phyloP scores from a whole-genome alignment of 1,284 basidiomycete genomes.

The Rhodotorula sp. region DNA sequence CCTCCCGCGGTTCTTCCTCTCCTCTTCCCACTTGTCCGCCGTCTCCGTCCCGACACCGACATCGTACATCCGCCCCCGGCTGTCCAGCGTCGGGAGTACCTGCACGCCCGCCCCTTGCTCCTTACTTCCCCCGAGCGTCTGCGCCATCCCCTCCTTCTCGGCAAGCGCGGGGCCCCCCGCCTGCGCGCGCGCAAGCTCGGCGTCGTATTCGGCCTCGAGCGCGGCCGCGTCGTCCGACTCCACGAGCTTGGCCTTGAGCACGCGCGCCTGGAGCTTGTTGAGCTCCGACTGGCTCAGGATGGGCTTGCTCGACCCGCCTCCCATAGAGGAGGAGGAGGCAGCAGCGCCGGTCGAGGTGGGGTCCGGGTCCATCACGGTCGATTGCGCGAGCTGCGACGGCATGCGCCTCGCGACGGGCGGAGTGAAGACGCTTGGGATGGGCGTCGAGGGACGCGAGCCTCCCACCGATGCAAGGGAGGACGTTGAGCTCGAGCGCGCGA shows the following conservation, averaged over 20 bases:
- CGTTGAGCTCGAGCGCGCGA: slow-evolving; percentile 22
- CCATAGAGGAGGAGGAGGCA: neutral
- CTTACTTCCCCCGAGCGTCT: slow-evolving; percentile 27
- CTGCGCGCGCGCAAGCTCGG: slow-evolving; percentile 58
- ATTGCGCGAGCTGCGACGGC: slow-evolving; percentile 36
- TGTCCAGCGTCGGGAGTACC: slow-evolving; percentile 88
- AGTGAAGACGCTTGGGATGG: slow-evolving; percentile 85
- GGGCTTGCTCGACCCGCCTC: slow-evolving; percentile 32
- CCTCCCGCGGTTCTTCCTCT: slow-evolving; percentile 64
- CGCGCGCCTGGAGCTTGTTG: slow-evolving; percentile 90
- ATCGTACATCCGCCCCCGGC: slow-evolving; percentile 82
- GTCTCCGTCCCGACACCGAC: slow-evolving; percentile 66
- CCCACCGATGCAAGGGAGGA: slow-evolving; percentile 11
- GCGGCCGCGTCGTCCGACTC: slow-evolving; percentile 64
- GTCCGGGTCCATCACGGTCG: slow-evolving; percentile 35
- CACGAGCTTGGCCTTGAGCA: slow-evolving; percentile 86
- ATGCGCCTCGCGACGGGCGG: slow-evolving; percentile 58
- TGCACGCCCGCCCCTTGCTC: slow-evolving; percentile 61
- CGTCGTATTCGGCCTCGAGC: slow-evolving; percentile 82
- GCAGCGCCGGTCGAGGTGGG: slow-evolving; percentile 25
- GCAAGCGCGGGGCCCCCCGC: slow-evolving; percentile 18
- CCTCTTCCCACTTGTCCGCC: slow-evolving; percentile 55
- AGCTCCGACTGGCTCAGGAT: slow-evolving; percentile 61
- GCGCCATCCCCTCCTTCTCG: slow-evolving; percentile 39
- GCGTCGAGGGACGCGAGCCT: slow-evolving; percentile 57